Base-by-base conservation (phyloP, 2,329 filamentous ascomycete genomes). In the Septoria linicola region DNA sequence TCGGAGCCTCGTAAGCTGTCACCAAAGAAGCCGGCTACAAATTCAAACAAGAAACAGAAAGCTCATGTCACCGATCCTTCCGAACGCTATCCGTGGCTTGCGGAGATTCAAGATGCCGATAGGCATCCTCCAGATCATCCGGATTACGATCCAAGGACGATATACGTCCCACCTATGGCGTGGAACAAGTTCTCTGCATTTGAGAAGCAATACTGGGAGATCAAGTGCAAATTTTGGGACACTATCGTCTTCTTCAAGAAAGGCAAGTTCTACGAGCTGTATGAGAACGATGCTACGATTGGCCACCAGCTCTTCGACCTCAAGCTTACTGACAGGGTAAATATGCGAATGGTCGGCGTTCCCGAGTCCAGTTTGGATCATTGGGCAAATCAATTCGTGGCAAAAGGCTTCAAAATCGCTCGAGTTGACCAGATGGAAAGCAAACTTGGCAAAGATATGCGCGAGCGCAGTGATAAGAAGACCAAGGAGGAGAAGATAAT, bases 191-290 rank as follows among this genome's bases (percentile, higher is more conserved):
- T 99, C 67, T 95, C 91, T 0, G 82, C 92, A 0, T 99, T 99
- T 59, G 93, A 99, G 72, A 95, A 90, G 70, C 93, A 99, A 68
- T 99, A 99, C 69, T 99, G 93, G 93, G 89, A 95, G 65, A 97
- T 99, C 70, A 99, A 99, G 74, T 88, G 91, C 70, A 96, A 96
- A 63, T 88, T 95, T 59, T 97, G 89, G 88, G 90, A 96, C 60
- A 96, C 91, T 0, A 86, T 99, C 39, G 92, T 99, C 13, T 99
- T 99, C 73, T 99, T 99, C 83, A 99, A 97, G 72, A 99, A 99
- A 76, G 93, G 93, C 65, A 99, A 99, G 65, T 99, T 99, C 71
- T 99, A 96, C 67, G 93, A 99, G 68, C 79, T 99, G 0, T 99
- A 97, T 66, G 93, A 99, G 69, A 96, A 96, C 54, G 93, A 99